Conservation (phyloP, 768 basidiomycete species). For the Hygrocybe coccinea region DNA sequence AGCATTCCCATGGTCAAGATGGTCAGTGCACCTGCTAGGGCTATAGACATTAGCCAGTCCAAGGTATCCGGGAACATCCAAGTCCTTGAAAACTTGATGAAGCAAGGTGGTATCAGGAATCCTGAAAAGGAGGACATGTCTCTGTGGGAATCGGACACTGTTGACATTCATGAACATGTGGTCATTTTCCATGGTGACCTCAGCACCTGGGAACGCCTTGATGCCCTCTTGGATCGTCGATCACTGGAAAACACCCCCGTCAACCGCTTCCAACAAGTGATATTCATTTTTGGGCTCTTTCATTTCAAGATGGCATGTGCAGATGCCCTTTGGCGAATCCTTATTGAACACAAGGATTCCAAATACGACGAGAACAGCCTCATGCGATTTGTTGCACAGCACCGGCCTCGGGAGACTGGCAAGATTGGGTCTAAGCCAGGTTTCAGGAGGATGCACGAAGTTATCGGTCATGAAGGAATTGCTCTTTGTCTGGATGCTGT, state of each 20-base stretch:
- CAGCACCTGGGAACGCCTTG: conserved; percentile 16
- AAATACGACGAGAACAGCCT: conserved; percentile 17
- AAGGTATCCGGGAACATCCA: conserved; percentile 18
- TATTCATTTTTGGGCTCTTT: conserved; percentile 23
- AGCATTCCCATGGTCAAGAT: conserved; percentile 22
- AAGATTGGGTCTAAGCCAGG: conserved; percentile 31
- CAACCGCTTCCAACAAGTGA: conserved; percentile 16
- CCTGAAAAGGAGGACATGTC: conserved; percentile 9
- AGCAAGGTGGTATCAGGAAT: conserved; percentile 22
- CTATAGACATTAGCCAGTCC: conserved; percentile 22
- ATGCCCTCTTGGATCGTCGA: conserved; percentile 4
- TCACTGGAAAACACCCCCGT: conserved; percentile 16
- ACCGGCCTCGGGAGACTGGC: conserved; percentile 29
- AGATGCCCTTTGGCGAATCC: conserved; percentile 23
- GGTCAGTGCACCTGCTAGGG: conserved; percentile 13
- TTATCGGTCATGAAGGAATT: conserved; percentile 28
- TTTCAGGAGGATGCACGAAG: conserved; percentile 34
- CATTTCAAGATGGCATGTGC: conserved; percentile 31
- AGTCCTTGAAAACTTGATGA: conserved; percentile 17
- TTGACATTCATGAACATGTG: conserved; percentile 11
- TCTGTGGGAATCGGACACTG: neutral
- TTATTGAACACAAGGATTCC: conserved; percentile 15
- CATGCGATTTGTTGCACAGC: conserved; percentile 15
- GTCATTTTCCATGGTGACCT: conserved; percentile 26
- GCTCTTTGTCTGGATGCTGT: conserved; percentile 22